Percentiles rank a stretch among this genome's conserved stretches.
phyloP scores from a whole-genome alignment of 345 rosid genomes.

The Camelina neglecta region DNA sequence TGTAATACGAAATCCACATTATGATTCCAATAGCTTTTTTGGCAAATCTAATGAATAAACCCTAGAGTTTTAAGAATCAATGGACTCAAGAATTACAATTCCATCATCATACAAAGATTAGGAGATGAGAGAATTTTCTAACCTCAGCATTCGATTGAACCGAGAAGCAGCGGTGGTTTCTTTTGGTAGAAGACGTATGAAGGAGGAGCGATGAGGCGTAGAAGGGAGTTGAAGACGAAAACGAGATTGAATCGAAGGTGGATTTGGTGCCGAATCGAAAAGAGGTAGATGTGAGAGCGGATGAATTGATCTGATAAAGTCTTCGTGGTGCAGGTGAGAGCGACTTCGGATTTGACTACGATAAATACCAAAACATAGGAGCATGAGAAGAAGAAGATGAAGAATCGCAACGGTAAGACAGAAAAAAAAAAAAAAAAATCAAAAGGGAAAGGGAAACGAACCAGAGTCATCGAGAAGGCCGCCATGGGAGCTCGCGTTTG shows the following conservation, averaged over 20 bases:
- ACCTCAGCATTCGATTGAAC: conserved; percentile 81
- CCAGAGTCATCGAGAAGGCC: conserved; percentile 58
- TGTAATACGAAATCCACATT: conserved; percentile 34
- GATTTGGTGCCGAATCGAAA: conserved; percentile 39
- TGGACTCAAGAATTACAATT: not conserved
- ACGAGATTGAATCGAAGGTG: conserved; percentile 41
- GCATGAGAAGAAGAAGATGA: not conserved
- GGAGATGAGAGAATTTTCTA: conserved; percentile 27
- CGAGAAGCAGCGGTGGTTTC: conserved; percentile 43
- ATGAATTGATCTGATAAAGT: conserved; percentile 38
- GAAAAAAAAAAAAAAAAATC: not conserved
- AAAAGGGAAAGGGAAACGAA: conserved; percentile 21
- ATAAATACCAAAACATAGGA: not conserved
- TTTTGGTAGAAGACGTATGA: conserved; percentile 46
- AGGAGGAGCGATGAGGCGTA: conserved; percentile 51
- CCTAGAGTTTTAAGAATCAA: not conserved
- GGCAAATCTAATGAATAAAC: not conserved
- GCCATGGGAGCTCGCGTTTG: conserved; percentile 62
- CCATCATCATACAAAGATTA: not conserved
- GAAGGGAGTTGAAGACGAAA: conserved; percentile 47
- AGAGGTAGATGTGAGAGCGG: conserved; percentile 40
- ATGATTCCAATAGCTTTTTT: conserved; percentile 6
- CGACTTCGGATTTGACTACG: conserved; percentile 64
- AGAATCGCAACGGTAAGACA: too few species aligned
- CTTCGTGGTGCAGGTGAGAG: conserved; percentile 50